Evolutionary conservation across 1,139 yeast genomes (phyloP), one percentile per base, ranked within the genome.

Genomic region (Kurtzmaniella natalensis): DNA sequence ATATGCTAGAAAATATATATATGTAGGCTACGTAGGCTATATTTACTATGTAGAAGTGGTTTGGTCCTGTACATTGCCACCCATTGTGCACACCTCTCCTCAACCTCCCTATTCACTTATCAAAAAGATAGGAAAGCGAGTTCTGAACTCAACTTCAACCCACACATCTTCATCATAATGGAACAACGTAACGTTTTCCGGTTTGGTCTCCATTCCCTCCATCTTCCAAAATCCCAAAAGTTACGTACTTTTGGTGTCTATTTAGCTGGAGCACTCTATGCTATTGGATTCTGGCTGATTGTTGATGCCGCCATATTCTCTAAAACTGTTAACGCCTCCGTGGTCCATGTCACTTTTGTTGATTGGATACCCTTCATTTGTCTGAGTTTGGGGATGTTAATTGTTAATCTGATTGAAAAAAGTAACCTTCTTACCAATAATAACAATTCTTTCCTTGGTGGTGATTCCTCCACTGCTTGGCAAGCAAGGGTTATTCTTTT

Each of bases 301-400:
- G 61, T 92, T 24, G 98, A 92, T 59, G 85, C 95, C 1, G 88
- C 95, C 3, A 72, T 92, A 27, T 92, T 76, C 58, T 83, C 95
- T 28, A 81, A 80, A 44, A 82, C 88, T 17, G 82, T 81, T 36
- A 89, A 92, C 61, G 95, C 92, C 1, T 81, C 95, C 2, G 69
- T 70, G 28, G 86, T 87, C 5, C 97, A 92, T 55, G 86, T 92
- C 22, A 80, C 94, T 4, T 84, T 92, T 53, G 78, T 83, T 25
- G 98, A 92, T 60, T 92, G 98, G 98, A 77, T 92, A 35, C 98
- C 98, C 5, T 80, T 84, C 44, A 73, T 92, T 18, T 83, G 96
- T 46, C 82, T 95, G 4, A 77, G 94, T 1, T 59, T 87, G 31
- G 98, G 98, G 6, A 89, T 89, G 89, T 62, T 89, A 34, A 83